Conservation (phyloP, 768 basidiomycete species). For the Tephrocybe sp. region DNA sequence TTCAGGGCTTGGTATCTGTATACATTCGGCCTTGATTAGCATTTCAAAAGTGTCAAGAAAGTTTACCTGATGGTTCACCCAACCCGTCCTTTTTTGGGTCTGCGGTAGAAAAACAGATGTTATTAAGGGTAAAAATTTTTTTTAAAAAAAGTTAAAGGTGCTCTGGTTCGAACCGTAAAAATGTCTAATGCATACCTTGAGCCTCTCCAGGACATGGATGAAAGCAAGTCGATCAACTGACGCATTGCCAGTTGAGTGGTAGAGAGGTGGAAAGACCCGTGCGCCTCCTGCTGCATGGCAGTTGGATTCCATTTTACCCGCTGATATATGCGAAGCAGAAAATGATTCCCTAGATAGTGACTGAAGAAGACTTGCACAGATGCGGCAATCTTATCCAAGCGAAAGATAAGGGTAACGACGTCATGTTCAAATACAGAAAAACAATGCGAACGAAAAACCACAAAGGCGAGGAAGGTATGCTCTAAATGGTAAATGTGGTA, state of each 20-base stretch:
- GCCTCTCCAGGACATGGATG: constrained; percentile 81
- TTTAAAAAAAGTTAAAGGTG: background rate
- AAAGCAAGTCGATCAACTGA: constrained; percentile 79
- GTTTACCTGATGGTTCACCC: constrained; percentile 77
- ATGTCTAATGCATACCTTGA: constrained; percentile 59
- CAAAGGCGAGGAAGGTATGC: background rate
- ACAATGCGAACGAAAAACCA: background rate
- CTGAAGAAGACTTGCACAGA: background rate
- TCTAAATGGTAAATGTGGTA: background rate
- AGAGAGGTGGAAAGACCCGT: constrained; percentile 60
- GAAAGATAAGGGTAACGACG: too few species aligned
- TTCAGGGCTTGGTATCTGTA: constrained; percentile 72
- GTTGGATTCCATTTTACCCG: background rate
- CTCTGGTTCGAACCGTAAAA: background rate
- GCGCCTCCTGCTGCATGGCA: constrained; percentile 4
- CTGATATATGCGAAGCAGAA: background rate
- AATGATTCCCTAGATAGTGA: background rate
- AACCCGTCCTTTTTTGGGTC: constrained; percentile 96
- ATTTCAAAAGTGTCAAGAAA: background rate
- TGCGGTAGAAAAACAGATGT: constrained; percentile 24
- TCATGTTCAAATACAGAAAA: background rate
- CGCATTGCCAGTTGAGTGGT: constrained; percentile 47
- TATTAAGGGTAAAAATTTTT: background rate
- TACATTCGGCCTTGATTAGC: background rate
- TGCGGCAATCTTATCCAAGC: background rate